These are phyloP conservation scores for Pleoardoris graminearum DNA, from an alignment of 2,329 filamentous ascomycete species.

Conservation along the genomic window DNA sequence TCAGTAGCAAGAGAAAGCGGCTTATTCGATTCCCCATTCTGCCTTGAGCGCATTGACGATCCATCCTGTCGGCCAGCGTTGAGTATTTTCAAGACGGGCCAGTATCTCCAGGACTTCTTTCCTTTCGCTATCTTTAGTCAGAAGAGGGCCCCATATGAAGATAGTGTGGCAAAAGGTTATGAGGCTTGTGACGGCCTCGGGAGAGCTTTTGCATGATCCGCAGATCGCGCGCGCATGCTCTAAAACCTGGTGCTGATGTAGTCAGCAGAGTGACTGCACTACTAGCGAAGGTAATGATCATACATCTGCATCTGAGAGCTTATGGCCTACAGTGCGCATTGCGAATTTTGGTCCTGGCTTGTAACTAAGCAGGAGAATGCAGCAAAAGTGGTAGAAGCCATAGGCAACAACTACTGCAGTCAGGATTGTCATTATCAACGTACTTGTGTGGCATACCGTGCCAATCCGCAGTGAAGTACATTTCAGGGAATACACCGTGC, in stretches of 20 bases:
- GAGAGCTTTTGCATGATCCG: constrained; percentile 7
- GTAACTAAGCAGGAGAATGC: constrained; percentile 35
- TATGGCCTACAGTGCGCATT: constrained; percentile 21
- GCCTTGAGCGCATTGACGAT: constrained; percentile 31
- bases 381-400: constrained; percentile 34
- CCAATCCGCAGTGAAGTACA: constrained; percentile 38
- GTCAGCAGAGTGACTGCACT: constrained; percentile 24
- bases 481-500: constrained; percentile 26
- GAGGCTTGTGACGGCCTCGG: not conserved
- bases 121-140: constrained; percentile 23
- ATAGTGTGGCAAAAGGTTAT: constrained; percentile 12
- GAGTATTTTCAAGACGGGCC: constrained; percentile 23
- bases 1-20: not conserved
- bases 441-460: constrained; percentile 23
- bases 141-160: constrained; percentile 21
- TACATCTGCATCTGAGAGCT: constrained; percentile 28
- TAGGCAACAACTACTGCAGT: constrained; percentile 26
- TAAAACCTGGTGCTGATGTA: constrained; percentile 13
- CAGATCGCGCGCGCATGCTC: constrained; percentile 8
- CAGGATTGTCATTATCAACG: not conserved
- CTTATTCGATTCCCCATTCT: constrained; percentile 27
- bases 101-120: constrained; percentile 29
- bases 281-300: not conserved
- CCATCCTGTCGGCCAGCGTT: constrained; percentile 39
- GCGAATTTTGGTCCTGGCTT: constrained; percentile 36